Conservation (phyloP, 1,139 yeast genomes). For the Hanseniaspora uvarum region DNA sequence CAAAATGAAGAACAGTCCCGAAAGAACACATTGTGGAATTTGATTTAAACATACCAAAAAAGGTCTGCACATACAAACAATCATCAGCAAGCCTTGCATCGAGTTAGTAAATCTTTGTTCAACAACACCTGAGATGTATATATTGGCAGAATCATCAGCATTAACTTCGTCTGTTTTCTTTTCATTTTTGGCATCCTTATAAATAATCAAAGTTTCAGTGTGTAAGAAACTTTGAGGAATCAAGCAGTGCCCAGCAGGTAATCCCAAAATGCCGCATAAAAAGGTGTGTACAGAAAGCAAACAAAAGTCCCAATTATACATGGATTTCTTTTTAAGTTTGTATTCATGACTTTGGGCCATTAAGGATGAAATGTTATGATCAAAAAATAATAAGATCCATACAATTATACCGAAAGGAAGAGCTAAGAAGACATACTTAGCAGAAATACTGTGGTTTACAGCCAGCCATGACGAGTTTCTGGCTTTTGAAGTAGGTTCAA, state of each 20-base stretch:
- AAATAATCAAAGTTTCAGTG: slow-evolving; percentile 64
- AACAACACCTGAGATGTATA: slow-evolving; percentile 50
- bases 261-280: slow-evolving; percentile 71
- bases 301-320: slow-evolving; percentile 89
- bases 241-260: slow-evolving; percentile 92
- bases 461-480: slow-evolving; percentile 33
- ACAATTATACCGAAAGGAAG: slow-evolving; percentile 81
- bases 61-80: slow-evolving; percentile 87
- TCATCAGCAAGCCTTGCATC: slow-evolving; percentile 68
- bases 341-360: slow-evolving; percentile 80
- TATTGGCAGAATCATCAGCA: slow-evolving; percentile 18
- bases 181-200: slow-evolving; percentile 25
- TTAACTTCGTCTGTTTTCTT: slow-evolving; percentile 20
- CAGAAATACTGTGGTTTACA: slow-evolving; percentile 21
- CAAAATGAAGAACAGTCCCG: slow-evolving; percentile 90
- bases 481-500: slow-evolving; percentile 53
- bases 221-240: slow-evolving; percentile 97
- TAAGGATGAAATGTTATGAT: slow-evolving; percentile 85
- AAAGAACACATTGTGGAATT: slow-evolving; percentile 88
- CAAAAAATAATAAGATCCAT: slow-evolving; percentile 79
- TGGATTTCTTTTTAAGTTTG: slow-evolving; percentile 73
- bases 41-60: slow-evolving; percentile 65
- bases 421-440: slow-evolving; percentile 63
- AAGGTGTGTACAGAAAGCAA: slow-evolving; percentile 81
- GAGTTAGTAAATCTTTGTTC: slow-evolving; percentile 84